phyloP scores from a whole-genome alignment of 768 basidiomycete species.

The Gymnopilus junonius region DNA sequence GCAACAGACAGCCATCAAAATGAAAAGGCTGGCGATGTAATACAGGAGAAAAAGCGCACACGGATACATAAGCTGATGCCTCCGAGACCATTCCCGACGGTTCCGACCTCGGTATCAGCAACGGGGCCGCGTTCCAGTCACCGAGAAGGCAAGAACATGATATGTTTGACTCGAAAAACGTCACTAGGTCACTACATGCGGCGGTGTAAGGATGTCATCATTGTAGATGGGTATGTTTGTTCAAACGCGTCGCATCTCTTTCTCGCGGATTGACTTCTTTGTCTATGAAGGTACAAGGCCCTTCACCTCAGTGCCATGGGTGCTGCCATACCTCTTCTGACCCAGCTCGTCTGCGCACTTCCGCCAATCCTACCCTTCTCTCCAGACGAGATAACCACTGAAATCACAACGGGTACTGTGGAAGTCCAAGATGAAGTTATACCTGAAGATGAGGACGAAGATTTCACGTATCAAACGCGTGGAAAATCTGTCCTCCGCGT shows the following conservation, averaged over 20 bases:
- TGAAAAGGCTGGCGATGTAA: neutral
- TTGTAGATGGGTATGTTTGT: constrained; percentile 68
- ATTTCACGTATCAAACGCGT: constrained; percentile 64
- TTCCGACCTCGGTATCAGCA: constrained; percentile 74
- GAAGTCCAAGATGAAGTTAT: constrained; percentile 80
- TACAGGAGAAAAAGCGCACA: neutral
- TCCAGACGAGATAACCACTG: constrained; percentile 61
- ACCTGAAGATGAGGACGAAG: constrained; percentile 77
- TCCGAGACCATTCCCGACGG: constrained; percentile 75
- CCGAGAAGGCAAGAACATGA: constrained; percentile 79
- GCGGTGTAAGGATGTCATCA: constrained; percentile 72
- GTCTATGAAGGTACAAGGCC: constrained; percentile 61
- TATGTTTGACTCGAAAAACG: constrained; percentile 81
- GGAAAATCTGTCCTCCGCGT: constrained; percentile 72
- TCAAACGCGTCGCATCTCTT: neutral
- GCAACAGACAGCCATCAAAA: neutral
- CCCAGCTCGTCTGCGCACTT: constrained; percentile 70
- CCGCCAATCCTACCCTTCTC: constrained; percentile 74
- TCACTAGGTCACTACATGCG: constrained; percentile 73
- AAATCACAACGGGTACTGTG: constrained; percentile 70
- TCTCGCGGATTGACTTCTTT: neutral
- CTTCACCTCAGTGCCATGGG: constrained; percentile 84
- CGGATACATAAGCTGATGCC: constrained; percentile 70
- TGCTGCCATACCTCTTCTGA: constrained; percentile 84
- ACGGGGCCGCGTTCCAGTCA: constrained; percentile 83